Evolutionary conservation across 805 yeast species (phyloP), one percentile per base, ranked within the genome.

Genomic region (Ogataea minuta): DNA sequence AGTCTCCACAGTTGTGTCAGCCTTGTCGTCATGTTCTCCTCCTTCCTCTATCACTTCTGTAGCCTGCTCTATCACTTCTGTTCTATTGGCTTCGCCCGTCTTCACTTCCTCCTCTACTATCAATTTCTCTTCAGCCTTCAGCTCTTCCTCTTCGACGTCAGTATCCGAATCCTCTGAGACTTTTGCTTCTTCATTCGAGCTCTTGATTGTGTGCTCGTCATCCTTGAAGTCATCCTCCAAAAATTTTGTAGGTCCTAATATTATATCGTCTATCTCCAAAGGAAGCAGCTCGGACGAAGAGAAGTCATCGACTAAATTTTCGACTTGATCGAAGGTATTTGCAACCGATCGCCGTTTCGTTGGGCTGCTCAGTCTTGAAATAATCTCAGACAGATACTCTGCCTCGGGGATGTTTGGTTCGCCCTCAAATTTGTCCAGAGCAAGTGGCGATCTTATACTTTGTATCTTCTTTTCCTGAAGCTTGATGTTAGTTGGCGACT

Each of bases 351-450:
- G 9, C 8, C 13, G 8, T 10, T 23, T 17, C 13, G 10, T 36
- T 31, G 38, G 37, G 17, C 41, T 45, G n/a, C 34, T 25, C 7
- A 44, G 16, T 6, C 40, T 21, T 6, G 36, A 23, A 9, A 41
- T 34, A 6, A 44, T 29, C 6, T 45, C 41, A 4, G 45, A 43
- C 16, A 43, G 31, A 28, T 49, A 46, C 4, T 39, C 34, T 14
- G 37, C 31, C 12, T 49, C 34, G n/a, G 36, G 20, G 12, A 31
- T 36, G 25, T 46, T 41, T 11, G 45, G 43, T 20, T 47, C 48
- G 23, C 41, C 45, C 20, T 57, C 59, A 32, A 54, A 52, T 28
- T 51, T 56, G 16, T 56, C 60, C 25, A 47, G 29, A 11, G 43
- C 30, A 12, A 52, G 37, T 12, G 52, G 41, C 6, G 57, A 47